phyloP scores from a whole-genome alignment of 306 rosid species.

The Citrullus mucosospermus region DNA sequence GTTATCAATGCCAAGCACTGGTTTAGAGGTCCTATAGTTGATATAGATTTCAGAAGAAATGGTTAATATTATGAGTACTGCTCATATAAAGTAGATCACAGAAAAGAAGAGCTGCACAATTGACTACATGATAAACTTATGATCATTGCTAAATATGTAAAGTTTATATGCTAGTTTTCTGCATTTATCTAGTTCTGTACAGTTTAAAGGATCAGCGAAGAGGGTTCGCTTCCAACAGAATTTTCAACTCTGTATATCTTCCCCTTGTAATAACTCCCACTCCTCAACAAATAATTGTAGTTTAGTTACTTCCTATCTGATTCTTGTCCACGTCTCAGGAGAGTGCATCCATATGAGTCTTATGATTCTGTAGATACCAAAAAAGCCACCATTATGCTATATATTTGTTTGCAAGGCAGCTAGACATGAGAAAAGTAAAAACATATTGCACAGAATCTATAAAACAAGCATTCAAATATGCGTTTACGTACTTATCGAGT shows the following conservation, averaged over 20 bases:
- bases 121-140: not conserved
- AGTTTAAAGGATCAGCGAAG: not conserved
- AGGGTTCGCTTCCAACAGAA: not conserved
- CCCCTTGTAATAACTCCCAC: no score
- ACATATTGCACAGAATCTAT: not conserved
- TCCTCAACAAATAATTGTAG: not conserved
- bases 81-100: not conserved
- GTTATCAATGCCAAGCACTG: constrained; percentile 43
- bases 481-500: not conserved
- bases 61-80: not conserved
- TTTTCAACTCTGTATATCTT: not conserved
- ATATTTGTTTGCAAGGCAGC: not conserved
- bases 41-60: constrained; percentile 26
- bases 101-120: not conserved
- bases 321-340: not conserved
- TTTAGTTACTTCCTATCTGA: not conserved
- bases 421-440: not conserved
- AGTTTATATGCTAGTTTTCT: not conserved
- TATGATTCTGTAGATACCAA: not conserved
- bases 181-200: not conserved
- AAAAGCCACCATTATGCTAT: not conserved
- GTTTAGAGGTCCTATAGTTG: constrained; percentile 70
- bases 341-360: not conserved
- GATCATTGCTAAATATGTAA: not conserved
- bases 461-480: not conserved